Conservation (phyloP, 2,329 filamentous ascomycete species). For the Fusarium chlamydosporum region DNA sequence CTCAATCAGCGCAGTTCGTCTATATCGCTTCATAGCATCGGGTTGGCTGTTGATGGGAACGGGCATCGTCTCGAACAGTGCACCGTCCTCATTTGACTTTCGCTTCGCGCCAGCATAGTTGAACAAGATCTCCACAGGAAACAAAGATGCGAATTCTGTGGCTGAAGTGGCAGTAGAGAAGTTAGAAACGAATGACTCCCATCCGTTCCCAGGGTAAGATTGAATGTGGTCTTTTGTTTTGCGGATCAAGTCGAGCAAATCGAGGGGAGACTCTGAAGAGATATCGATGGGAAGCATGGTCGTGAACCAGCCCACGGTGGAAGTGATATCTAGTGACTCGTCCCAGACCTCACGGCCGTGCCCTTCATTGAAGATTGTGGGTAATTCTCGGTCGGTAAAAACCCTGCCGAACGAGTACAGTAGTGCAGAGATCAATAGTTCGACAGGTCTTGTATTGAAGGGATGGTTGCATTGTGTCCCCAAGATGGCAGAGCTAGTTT, state of each 20-base stretch:
- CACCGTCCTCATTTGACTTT: no score
- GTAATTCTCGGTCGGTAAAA: constrained; percentile 54
- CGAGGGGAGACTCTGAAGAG: neutral
- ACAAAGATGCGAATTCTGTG: constrained; percentile 49
- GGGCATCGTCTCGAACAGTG: neutral
- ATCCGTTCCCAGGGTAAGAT: neutral
- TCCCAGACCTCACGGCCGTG: constrained; percentile 59
- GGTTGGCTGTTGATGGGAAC: neutral
- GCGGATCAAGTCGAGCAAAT: neutral
- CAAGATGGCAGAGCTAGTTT: neutral
- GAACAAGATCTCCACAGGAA: constrained; percentile 52
- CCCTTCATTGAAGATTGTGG: constrained; percentile 57
- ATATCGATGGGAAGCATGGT: neutral
- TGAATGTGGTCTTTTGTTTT: neutral
- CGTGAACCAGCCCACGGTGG: constrained; percentile 62
- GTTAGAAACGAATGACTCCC: neutral
- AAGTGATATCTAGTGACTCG: constrained; percentile 53
- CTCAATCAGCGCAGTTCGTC: neutral
- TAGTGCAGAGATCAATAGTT: constrained; percentile 44
- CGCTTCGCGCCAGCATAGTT: constrained; percentile 33
- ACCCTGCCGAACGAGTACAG: constrained; percentile 52
- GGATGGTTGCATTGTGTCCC: constrained; percentile 10
- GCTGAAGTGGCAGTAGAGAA: neutral
- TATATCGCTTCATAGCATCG: neutral
- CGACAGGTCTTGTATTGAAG: constrained; percentile 23